Evolutionary conservation across 176 grass and related monocot species (phyloP), one percentile per base, ranked within the genome.

Genomic region (Tuctoria greenei): DNA sequence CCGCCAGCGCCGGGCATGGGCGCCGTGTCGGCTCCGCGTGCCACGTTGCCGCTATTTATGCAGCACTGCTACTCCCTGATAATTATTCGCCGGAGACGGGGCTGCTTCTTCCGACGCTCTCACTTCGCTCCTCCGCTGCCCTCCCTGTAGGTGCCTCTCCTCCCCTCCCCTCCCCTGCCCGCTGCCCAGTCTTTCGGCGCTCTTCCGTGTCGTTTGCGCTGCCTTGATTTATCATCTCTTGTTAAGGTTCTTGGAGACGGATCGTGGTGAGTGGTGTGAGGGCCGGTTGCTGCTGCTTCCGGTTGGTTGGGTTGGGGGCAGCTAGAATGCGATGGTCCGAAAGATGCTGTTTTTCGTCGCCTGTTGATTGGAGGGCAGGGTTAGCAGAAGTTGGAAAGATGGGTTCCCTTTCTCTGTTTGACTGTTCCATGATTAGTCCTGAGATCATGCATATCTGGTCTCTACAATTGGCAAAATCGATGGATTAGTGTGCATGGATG

Each of bases 1-100:
- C 61, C 55, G 55, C 55, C 21, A 28, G 83, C 61, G 28, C 61
- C 61, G 75, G 75, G 54, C 75, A 73, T 79, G 82, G 74, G 73
- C 73, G 34, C 14, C 72, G 45, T 35, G 12, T 61, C 72, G 63
- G 81, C 36, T 44, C 23, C 66, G 45, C 27, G 64, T 38, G 50
- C 28, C 15, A 1, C 24, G 40, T 28, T 1, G 26, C 26, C 43
- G 60, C 74, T 76, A 76, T 76, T 76, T 76, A 76, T 76, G 74
- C 28, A 26, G 55, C 55, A 10, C 10, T 25, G 10, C 23, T 12
- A 10, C 55, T 46, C 49, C 73, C 46, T 64, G 74, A 2, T 38
- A 14, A 24, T 28, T n/a, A 24, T 28, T 50, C 74, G 74, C 60
- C 60, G 74, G 74, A 49, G 74, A 16, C 49, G 74, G 43, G 43